phyloP scores from a whole-genome alignment of 495 filamentous ascomycete species.

The Aspergillus egyptiacus region DNA sequence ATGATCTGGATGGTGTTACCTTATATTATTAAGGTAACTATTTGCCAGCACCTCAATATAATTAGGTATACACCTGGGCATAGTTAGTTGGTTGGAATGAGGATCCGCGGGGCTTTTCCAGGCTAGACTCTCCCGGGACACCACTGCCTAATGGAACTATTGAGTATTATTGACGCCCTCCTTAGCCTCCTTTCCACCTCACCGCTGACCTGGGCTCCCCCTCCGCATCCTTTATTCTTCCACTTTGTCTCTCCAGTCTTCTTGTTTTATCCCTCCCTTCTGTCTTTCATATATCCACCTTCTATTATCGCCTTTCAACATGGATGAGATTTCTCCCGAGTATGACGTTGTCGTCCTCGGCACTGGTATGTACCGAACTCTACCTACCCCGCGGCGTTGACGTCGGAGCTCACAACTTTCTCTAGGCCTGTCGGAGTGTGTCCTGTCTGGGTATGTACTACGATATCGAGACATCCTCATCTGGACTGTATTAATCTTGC shows the following conservation, averaged over 20 bases:
- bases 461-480: not conserved
- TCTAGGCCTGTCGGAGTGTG: conserved; percentile 93
- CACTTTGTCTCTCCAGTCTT: conserved; percentile 2
- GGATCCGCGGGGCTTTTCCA: conserved; percentile 17
- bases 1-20: no score
- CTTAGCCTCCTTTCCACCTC: conserved; percentile 8
- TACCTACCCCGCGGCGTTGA: conserved; percentile 38
- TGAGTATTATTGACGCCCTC: conserved; percentile 1
- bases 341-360: conserved; percentile 98
- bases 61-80: no score
- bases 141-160: not conserved
- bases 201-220: conserved; percentile 12
- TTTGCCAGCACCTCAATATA: no score
- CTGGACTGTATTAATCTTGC: not conserved
- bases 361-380: conserved; percentile 64
- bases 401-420: conserved; percentile 29
- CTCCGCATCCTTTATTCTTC: conserved; percentile 18
- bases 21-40: no score
- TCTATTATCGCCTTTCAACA: conserved; percentile 36
- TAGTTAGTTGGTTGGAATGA: conserved; percentile 5
- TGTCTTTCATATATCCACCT: conserved; percentile 13
- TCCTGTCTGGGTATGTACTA: conserved; percentile 83
- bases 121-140: not conserved
- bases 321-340: conserved; percentile 95
- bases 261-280: not conserved